phyloP scores from a whole-genome alignment of 2,329 filamentous ascomycete genomes.

The Neophaeococcomyces aloes region DNA sequence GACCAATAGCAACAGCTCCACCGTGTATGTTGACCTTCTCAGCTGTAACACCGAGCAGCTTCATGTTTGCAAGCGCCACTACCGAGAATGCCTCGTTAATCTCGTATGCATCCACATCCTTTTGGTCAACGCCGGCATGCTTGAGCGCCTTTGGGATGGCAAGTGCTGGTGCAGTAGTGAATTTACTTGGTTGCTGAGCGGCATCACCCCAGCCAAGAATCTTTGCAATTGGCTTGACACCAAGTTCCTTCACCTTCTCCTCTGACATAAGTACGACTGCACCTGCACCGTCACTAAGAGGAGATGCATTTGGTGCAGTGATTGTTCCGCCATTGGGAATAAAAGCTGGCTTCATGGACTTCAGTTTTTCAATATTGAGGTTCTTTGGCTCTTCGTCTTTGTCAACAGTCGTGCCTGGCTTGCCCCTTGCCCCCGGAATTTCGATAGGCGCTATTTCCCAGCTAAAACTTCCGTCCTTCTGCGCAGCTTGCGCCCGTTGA shows the following conservation, averaged over 20 bases:
- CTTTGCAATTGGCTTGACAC: constrained; percentile 85
- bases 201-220: constrained; percentile 97
- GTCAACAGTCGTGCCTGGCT: constrained; percentile 69
- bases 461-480: constrained; percentile 68
- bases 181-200: constrained; percentile 80
- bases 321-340: constrained; percentile 69
- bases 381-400: constrained; percentile 96
- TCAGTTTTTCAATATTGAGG: constrained; percentile 69
- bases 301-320: constrained; percentile 91
- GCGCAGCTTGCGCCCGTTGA: constrained; percentile 81
- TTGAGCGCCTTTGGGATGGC: constrained; percentile 96
- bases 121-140: constrained; percentile 72
- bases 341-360: constrained; percentile 74
- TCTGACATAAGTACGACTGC: constrained; percentile 90
- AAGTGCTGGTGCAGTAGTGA: constrained; percentile 85
- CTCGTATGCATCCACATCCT: constrained; percentile 84
- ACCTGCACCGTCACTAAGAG: constrained; percentile 87
- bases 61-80: constrained; percentile 91
- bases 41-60: constrained; percentile 66
- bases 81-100: constrained; percentile 99
- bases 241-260: constrained; percentile 83
- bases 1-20: constrained; percentile 88
- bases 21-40: constrained; percentile 93
- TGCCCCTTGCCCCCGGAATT: constrained; percentile 78
- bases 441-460: constrained; percentile 83